Conservation (phyloP, 2,329 filamentous ascomycete species). For the Botryotinia globosa region DNA sequence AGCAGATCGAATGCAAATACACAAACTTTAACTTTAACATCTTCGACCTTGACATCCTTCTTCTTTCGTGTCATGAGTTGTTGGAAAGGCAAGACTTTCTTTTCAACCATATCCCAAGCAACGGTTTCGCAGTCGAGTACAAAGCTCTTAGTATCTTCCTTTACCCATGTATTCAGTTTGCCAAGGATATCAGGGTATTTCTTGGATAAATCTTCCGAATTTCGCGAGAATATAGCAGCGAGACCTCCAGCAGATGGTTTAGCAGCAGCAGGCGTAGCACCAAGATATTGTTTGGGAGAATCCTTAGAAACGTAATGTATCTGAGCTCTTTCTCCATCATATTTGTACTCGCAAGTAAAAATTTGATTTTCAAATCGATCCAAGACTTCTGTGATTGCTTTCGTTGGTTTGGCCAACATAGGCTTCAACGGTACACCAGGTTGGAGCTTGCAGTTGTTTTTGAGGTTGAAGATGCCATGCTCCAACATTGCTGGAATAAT, state of each 20-base stretch:
- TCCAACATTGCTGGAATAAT: constrained; percentile 88
- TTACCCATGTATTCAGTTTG: constrained; percentile 87
- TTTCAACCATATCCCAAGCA: constrained; percentile 90
- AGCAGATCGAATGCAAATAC: constrained; percentile 95
- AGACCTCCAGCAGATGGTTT: constrained; percentile 60
- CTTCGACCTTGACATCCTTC: constrained; percentile 93
- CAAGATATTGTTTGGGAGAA: constrained; percentile 64
- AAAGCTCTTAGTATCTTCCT: constrained; percentile 85
- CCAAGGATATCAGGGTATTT: constrained; percentile 95
- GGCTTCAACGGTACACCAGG: constrained; percentile 94
- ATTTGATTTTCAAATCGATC: constrained; percentile 93
- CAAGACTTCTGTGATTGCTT: constrained; percentile 94
- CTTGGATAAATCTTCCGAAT: constrained; percentile 94
- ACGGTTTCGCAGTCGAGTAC: constrained; percentile 99
- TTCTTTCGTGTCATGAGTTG: constrained; percentile 97
- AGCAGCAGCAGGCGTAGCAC: constrained; percentile 57
- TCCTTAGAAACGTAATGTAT: constrained; percentile 94
- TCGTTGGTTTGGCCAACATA: constrained; percentile 98
- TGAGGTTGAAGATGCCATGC: constrained; percentile 78
- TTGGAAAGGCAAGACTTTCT: constrained; percentile 95
- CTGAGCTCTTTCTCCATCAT: constrained; percentile 96
- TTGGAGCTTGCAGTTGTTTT: constrained; percentile 83
- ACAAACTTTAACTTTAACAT: constrained; percentile 95
- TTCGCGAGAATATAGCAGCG: constrained; percentile 92
- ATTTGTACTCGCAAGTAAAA: constrained; percentile 99